Percentiles rank a stretch among this genome's conserved stretches.
phyloP scores from a whole-genome alignment of 2,329 filamentous ascomycete species.

The Purpureocillium lavendulum region DNA sequence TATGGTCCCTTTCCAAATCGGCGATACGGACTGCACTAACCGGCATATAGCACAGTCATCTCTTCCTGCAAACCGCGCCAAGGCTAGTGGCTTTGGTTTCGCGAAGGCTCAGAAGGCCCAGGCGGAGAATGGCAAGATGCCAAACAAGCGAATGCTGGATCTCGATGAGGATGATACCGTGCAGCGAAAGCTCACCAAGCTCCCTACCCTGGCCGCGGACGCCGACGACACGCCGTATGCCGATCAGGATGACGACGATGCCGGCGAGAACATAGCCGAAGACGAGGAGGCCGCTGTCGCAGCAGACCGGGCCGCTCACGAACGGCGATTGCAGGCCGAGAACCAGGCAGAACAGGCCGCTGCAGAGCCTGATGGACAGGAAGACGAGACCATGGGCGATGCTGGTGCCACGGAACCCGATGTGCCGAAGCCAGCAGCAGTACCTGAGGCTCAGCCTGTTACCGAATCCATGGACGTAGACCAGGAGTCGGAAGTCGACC shows the following conservation, averaged over 20 bases:
- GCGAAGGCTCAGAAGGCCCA: constrained; percentile 59
- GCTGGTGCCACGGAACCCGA: constrained; percentile 9
- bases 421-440: background rate
- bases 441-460: no score
- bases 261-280: constrained; percentile 66
- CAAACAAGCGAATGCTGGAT: constrained; percentile 66
- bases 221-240: constrained; percentile 52
- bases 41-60: constrained; percentile 32
- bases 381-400: constrained; percentile 11
- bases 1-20: constrained; percentile 15
- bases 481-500: constrained; percentile 67
- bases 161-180: constrained; percentile 84
- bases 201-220: constrained; percentile 68
- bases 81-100: constrained; percentile 79
- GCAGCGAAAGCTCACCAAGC: constrained; percentile 81
- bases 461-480: constrained; percentile 45
- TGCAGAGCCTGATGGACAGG: constrained; percentile 17
- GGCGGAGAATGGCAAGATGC: constrained; percentile 56
- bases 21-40: constrained; percentile 13
- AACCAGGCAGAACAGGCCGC: constrained; percentile 37
- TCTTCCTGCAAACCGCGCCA: constrained; percentile 59
- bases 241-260: constrained; percentile 60
- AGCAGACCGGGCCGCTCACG: constrained; percentile 75
- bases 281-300: constrained; percentile 85
- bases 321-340: constrained; percentile 58